Evolutionary conservation across 169 alveolate species (phyloP).

Genomic region (Cyclospora cayetanensis): DNA sequence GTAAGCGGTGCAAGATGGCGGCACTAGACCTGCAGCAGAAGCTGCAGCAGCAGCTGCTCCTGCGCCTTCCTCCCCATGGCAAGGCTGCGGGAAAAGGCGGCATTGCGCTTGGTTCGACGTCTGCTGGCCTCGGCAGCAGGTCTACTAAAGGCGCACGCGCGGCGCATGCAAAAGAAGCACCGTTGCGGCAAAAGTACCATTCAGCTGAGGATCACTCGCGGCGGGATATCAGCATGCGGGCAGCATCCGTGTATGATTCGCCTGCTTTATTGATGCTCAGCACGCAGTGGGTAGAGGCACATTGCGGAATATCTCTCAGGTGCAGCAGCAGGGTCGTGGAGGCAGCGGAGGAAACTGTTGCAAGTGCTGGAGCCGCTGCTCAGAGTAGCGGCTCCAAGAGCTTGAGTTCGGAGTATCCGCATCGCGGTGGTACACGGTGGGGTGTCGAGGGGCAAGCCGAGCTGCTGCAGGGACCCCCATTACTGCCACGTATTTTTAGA

Average conservation of each 20-base stretch:
- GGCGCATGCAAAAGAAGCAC: too few relatives aligned
- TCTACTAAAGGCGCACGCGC: too few relatives aligned
- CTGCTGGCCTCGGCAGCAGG: neutral
- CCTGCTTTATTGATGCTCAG: neutral
- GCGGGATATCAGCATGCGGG: too few relatives aligned
- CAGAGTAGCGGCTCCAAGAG: neutral
- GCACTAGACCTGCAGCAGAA: constrained; percentile 9
- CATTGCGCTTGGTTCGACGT: neutral
- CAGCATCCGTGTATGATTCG: too few relatives aligned
- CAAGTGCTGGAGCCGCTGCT: constrained; percentile 5
- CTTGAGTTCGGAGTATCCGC: neutral
- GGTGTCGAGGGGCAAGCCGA: neutral
- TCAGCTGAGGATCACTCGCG: too few relatives aligned
- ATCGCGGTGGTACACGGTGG: too few relatives aligned
- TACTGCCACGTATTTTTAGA: neutral
- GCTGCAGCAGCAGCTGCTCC: constrained; percentile 8
- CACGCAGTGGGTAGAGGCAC: constrained; percentile 12
- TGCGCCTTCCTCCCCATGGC: neutral
- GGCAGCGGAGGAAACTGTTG: neutral
- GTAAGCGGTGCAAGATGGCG: neutral
- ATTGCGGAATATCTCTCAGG: constrained; percentile 2
- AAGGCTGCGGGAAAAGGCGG: neutral
- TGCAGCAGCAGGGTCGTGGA: neutral
- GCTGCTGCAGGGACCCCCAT: neutral
- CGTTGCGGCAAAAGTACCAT: too few relatives aligned